Evolutionary conservation across 192 early-diverging fungal species (phyloP), one percentile per base, ranked within the genome.

Genomic region (Podila clonocystis): DNA sequence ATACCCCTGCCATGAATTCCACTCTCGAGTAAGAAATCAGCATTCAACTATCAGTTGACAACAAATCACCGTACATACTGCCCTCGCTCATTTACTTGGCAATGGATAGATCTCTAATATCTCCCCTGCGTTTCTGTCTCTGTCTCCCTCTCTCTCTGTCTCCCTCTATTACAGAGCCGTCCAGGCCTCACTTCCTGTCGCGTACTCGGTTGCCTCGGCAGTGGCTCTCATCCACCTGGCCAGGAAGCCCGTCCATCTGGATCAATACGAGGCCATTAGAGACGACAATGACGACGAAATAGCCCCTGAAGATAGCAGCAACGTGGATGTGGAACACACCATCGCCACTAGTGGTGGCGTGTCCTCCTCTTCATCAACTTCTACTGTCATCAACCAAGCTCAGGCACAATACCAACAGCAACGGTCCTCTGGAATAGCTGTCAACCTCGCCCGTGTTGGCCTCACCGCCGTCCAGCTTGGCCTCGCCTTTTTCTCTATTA

Each of bases 381-480:
- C 66, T 0, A 34, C 31, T 26, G 20, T 28, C 9, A 24, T 60
- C 59, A 30, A 60, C 28, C 62, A 63, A 6, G 13, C 36, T 13
- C 62, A 63, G 24, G 9, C 20, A 9, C 38, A 65, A 30, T 65
- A 65, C 24, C 48, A 50, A 24, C 41, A 24, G 33, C 24, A 26
- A 9, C 63, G 45, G 13, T 65, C 63, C 26, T 28, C 36, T 65
- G 58, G 26, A 17, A 9, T 61, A 20, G 15, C 48, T 12, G 50
- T 69, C 19, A 61, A 50, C 30, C 38, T 69, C 15, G 45, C 67
- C 29, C n/a, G 67, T n/a, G 8, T 69, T 6, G 67, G 58, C 11
- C 45, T 69, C 34, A 69, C 67, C 22, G 57, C 41, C 7, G 22
- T 50, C 36, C 67, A 69, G 19, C 41, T 69, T 12, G 67, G 58